A percentile compares a stretch with the other conserved stretches of the same genome.
Evolutionary conservation across 2,329 filamentous ascomycete species (phyloP).

Genomic region (Apiospora hydei): DNA sequence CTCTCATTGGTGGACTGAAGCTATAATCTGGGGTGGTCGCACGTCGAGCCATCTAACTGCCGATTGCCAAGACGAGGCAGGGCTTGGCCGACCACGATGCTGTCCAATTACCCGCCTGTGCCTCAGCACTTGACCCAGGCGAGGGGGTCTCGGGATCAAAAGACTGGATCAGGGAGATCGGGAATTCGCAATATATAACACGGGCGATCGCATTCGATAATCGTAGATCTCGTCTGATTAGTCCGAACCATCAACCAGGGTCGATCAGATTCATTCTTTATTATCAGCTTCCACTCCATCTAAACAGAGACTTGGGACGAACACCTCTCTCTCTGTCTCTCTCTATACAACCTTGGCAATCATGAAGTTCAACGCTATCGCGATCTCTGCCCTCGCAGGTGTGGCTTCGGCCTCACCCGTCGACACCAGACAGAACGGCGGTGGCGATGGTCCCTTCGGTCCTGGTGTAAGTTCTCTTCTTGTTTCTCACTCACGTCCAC

Average conservation of each 20-base stretch:
- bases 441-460: neutral
- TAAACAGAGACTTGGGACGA: neutral
- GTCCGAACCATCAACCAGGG: conserved; percentile 5
- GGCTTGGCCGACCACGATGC: neutral
- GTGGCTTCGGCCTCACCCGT: conserved; percentile 3
- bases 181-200: neutral
- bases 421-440: neutral
- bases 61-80: neutral
- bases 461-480: neutral
- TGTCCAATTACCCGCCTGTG: neutral
- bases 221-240: conserved; percentile 3
- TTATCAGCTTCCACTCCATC: neutral
- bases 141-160: too few species aligned
- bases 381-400: neutral
- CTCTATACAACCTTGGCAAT: neutral
- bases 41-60: neutral
- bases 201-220: conserved; percentile 3
- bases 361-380: conserved; percentile 4
- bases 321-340: neutral
- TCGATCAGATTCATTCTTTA: neutral
- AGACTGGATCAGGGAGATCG: too few species aligned
- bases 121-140: neutral
- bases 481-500: too few species aligned
- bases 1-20: neutral
- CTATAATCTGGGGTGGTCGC: neutral